These are phyloP conservation scores for Onygenales sp. DNA, from an alignment of 2,329 filamentous ascomycete species.

Conservation along the genomic window DNA sequence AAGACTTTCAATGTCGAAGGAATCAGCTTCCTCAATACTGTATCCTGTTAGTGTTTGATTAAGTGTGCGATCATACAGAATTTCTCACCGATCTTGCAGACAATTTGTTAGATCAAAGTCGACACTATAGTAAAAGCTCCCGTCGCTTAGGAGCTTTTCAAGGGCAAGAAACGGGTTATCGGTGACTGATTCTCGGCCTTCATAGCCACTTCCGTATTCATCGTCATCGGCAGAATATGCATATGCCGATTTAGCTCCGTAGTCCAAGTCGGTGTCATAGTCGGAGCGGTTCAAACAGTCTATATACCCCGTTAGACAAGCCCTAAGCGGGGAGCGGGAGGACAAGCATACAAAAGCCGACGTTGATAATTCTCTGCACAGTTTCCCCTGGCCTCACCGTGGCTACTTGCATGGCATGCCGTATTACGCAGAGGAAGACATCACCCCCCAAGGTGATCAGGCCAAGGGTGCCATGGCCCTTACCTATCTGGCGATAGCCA, in stretches of 20 bases:
- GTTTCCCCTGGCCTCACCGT: slow-evolving; percentile 79
- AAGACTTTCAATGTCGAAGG: slow-evolving; percentile 85
- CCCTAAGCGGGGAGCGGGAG: background rate
- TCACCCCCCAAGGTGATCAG: slow-evolving; percentile 75
- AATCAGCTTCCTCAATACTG: slow-evolving; percentile 63
- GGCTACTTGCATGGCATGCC: slow-evolving; percentile 66
- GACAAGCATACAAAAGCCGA: slow-evolving; percentile 59
- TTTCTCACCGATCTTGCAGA: slow-evolving; percentile 67
- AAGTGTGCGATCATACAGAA: background rate
- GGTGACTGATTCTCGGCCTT: slow-evolving; percentile 58
- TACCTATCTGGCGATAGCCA: slow-evolving; percentile 69
- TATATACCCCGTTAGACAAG: slow-evolving; percentile 17
- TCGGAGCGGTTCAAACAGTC: slow-evolving; percentile 81
- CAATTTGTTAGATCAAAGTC: slow-evolving; percentile 95
- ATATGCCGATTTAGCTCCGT: slow-evolving; percentile 39
- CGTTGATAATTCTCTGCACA: slow-evolving; percentile 73
- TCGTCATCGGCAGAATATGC: slow-evolving; percentile 46
- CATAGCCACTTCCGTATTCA: slow-evolving; percentile 41
- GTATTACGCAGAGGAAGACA: slow-evolving; percentile 86
- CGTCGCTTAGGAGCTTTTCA: slow-evolving; percentile 84
- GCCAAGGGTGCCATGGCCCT: slow-evolving; percentile 77
- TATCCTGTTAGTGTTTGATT: no score
- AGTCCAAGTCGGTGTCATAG: slow-evolving; percentile 66
- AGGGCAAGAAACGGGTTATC: slow-evolving; percentile 87
- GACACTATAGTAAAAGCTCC: slow-evolving; percentile 96